These are phyloP conservation scores for Hirsutella rhossiliensis DNA, from an alignment of 2,329 filamentous ascomycete genomes.

Conservation along the genomic window DNA sequence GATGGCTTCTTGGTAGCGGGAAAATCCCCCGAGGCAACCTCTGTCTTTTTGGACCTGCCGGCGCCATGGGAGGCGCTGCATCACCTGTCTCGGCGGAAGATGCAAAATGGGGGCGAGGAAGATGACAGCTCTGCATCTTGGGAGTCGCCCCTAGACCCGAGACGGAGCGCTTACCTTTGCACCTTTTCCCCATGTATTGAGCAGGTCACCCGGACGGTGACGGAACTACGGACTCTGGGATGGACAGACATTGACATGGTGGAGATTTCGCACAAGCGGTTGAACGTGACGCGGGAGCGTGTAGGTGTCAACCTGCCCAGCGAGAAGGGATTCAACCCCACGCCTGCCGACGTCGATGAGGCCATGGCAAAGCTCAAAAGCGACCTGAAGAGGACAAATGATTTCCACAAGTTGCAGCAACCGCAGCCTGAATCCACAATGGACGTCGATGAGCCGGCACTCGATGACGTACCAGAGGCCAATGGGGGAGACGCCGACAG, in stretches of 20 bases:
- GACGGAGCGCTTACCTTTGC: constrained; percentile 67
- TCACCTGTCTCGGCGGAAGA: constrained; percentile 50
- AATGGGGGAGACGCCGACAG: constrained; percentile 3
- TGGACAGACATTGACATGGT: constrained; percentile 95
- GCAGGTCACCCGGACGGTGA: constrained; percentile 80
- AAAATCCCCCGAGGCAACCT: constrained; percentile 50
- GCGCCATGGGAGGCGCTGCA: constrained; percentile 71
- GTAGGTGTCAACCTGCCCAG: constrained; percentile 53
- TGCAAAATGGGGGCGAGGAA: constrained; percentile 10
- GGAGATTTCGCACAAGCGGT: constrained; percentile 66
- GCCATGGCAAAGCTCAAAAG: constrained; percentile 61
- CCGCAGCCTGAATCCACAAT: constrained; percentile 19
- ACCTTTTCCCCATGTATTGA: constrained; percentile 97
- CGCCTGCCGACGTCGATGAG: constrained; percentile 65
- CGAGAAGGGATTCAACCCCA: constrained; percentile 60
- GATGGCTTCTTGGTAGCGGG: constrained; percentile 56
- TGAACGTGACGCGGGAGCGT: constrained; percentile 74
- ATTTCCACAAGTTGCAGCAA: constrained; percentile 41
- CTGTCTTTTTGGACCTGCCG: constrained; percentile 69
- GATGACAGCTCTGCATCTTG: constrained; percentile 22
- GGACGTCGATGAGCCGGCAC: constrained; percentile 21
- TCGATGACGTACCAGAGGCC: background rate
- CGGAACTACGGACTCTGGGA: constrained; percentile 63
- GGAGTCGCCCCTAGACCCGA: constrained; percentile 56
- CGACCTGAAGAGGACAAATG: constrained; percentile 57